phyloP scores from a whole-genome alignment of 805 yeast species.

The Torulaspora maleeae region DNA sequence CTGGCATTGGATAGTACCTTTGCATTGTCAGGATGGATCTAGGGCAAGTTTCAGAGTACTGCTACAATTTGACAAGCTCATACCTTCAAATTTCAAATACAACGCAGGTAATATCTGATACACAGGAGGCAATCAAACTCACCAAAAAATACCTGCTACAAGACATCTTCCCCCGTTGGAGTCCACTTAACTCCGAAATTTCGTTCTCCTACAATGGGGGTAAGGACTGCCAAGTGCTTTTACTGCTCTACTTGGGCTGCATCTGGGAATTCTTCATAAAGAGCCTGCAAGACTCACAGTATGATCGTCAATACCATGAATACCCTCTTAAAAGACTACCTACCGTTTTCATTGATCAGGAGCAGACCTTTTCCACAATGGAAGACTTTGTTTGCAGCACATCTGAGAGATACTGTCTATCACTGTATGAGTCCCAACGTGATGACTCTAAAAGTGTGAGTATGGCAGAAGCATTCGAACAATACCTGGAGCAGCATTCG shows the following conservation, averaged over 20 bases:
- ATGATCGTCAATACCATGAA: conserved; percentile 18
- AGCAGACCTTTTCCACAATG: conserved; percentile 66
- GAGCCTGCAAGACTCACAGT: conserved; percentile 25
- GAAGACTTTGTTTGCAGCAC: conserved; percentile 59
- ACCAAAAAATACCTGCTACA: conserved; percentile 24
- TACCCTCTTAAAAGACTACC: conserved; percentile 29
- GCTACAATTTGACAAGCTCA: conserved; percentile 27
- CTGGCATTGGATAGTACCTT: no score
- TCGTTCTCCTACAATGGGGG: conserved; percentile 94
- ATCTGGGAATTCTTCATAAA: conserved; percentile 31
- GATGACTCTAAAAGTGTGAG: conserved; percentile 28
- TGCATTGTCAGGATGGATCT: conserved; percentile 2
- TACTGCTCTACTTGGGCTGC: conserved; percentile 65
- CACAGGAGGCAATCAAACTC: conserved; percentile 28
- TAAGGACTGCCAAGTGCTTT: conserved; percentile 89
- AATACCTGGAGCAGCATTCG: conserved; percentile 51
- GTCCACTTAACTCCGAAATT: conserved; percentile 42
- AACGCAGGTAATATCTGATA: conserved; percentile 20
- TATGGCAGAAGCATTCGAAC: conserved; percentile 65
- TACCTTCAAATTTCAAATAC: conserved; percentile 20
- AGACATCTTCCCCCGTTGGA: conserved; percentile 31
- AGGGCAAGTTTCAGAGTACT: conserved; percentile 19
- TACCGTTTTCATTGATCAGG: conserved; percentile 73
- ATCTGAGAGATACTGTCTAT: conserved; percentile 50
- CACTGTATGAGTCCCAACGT: conserved; percentile 38